A percentile compares a stretch with the other conserved stretches of the same genome.
Conservation (phyloP, 2,329 filamentous ascomycete species). For the Cladosporium sp. region DNA sequence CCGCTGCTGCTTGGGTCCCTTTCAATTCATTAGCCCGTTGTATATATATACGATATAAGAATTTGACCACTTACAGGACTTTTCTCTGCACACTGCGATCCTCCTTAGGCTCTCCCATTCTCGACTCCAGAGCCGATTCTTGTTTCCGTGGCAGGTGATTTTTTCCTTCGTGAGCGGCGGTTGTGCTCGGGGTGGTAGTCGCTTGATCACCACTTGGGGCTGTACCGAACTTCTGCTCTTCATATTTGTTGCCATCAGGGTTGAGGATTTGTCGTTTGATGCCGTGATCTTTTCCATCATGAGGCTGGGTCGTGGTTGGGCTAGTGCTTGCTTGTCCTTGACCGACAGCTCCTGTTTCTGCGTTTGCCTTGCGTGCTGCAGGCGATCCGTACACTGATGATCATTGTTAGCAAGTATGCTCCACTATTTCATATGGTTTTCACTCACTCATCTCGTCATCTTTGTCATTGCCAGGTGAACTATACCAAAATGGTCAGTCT, state of each 20-base stretch:
- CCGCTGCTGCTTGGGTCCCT: constrained; percentile 17
- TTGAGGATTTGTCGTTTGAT: constrained; percentile 22
- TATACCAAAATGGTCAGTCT: constrained; percentile 8
- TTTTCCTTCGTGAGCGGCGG: no score
- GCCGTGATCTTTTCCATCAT: constrained; percentile 16
- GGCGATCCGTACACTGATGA: constrained; percentile 28
- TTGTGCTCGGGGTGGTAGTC: no score
- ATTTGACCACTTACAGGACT: constrained; percentile 14
- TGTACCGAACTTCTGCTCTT: constrained; percentile 18
- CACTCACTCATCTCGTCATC: constrained; percentile 26
- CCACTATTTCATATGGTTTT: no score
- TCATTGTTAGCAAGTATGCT: not conserved
- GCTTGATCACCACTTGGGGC: not conserved
- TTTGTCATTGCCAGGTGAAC: constrained; percentile 31
- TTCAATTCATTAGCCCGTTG: not conserved
- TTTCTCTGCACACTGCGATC: constrained; percentile 15
- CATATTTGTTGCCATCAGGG: constrained; percentile 23
- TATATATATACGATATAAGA: no score
- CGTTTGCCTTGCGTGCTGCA: constrained; percentile 16
- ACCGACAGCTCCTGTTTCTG: not conserved
- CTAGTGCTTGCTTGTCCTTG: not conserved
- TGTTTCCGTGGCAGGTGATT: not conserved
- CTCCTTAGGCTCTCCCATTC: constrained; percentile 5
- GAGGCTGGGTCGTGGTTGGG: not conserved
- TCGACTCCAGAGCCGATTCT: not conserved